phyloP scores from a whole-genome alignment of 106 monocot species.

The Alisma plantagoaquatica region DNA sequence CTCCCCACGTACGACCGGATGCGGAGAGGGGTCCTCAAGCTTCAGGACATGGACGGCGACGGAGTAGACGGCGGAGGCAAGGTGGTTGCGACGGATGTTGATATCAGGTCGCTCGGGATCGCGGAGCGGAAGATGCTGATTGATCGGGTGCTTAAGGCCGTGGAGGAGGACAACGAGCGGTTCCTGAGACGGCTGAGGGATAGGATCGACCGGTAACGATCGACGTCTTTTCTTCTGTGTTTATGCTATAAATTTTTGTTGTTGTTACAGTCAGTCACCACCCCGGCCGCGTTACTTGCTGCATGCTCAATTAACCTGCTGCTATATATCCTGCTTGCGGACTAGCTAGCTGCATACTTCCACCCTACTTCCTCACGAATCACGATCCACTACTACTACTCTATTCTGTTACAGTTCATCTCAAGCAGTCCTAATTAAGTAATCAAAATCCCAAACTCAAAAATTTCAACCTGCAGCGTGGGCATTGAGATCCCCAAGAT shows the following conservation, averaged over 20 bases:
- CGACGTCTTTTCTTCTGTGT: too few species aligned
- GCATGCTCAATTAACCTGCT: neutral
- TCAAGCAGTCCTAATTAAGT: too few species aligned
- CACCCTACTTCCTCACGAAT: neutral
- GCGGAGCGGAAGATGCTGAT: constrained; percentile 26
- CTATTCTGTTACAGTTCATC: too few species aligned
- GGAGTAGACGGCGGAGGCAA: constrained; percentile 12
- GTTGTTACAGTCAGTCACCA: too few species aligned
- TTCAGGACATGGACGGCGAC: neutral
- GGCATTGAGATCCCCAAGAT: constrained; percentile 68
- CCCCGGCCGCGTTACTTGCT: too few species aligned
- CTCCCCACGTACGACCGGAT: constrained; percentile 1
- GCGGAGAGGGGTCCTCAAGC: neutral
- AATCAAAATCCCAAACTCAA: too few species aligned
- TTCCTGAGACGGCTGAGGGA: constrained; percentile 34
- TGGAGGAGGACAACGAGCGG: constrained; percentile 64
- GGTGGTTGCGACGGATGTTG: too few species aligned
- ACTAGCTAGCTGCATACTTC: neutral
- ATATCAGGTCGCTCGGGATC: too few species aligned
- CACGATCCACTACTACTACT: too few species aligned
- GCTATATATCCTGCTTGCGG: neutral
- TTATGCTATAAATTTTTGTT: too few species aligned
- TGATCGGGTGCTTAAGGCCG: constrained; percentile 23
- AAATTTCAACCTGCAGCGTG: too few species aligned
- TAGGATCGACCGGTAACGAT: constrained; percentile 30